Percentiles rank a stretch among this genome's conserved stretches.
These are phyloP conservation scores for Calonectria pseudoreteaudii DNA, from an alignment of 2,329 filamentous ascomycete species.

Conservation along the genomic window DNA sequence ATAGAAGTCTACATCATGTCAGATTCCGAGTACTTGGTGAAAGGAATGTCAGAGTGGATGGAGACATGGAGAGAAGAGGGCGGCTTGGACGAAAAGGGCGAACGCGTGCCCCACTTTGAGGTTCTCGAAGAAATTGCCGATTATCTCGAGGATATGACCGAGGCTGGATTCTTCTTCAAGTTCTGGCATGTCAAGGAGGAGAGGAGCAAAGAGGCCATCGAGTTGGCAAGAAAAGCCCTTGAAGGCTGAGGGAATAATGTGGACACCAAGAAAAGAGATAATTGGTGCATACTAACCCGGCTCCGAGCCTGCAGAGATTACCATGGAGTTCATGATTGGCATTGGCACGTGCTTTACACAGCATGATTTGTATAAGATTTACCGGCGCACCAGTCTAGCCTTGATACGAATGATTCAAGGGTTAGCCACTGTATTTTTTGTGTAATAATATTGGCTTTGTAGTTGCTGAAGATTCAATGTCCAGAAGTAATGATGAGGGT, in stretches of 20 bases:
- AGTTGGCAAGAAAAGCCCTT: background rate
- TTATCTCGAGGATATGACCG: background rate
- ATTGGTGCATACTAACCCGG: background rate
- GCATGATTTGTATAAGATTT: background rate
- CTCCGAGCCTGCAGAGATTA: too few species aligned
- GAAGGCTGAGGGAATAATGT: background rate
- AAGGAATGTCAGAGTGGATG: background rate
- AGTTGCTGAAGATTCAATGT: background rate
- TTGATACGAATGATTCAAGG: background rate
- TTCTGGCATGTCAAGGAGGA: background rate
- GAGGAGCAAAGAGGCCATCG: background rate
- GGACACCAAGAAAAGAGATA: too few species aligned
- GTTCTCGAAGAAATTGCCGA: background rate
- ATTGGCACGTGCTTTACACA: background rate
- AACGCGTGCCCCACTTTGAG: background rate
- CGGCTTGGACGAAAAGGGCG: background rate
- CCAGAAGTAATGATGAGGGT: background rate
- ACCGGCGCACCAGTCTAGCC: background rate
- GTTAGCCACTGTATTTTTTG: background rate
- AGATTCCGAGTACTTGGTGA: background rate
- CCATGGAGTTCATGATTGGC: background rate
- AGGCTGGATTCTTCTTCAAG: background rate
- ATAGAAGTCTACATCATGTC: conserved; percentile 6
- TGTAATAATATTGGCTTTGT: background rate
- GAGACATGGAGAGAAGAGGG: background rate